These are phyloP conservation scores for Aegilops tauschii DNA, from an alignment of 176 grass and related monocot genomes.

Conservation along the genomic window DNA sequence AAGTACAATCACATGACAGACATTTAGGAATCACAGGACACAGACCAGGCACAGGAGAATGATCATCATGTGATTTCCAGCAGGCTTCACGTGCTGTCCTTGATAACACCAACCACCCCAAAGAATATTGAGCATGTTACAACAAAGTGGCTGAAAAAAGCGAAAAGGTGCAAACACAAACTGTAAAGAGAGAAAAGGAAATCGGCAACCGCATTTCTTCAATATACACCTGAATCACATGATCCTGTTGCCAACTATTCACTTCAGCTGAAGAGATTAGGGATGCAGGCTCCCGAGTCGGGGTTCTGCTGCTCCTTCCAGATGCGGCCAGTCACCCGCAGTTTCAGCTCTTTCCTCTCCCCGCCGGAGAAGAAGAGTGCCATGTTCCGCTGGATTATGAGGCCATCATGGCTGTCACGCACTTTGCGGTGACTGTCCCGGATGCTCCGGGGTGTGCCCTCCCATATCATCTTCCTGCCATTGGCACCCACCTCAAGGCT, in stretches of 20 bases:
- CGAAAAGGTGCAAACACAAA: constrained; percentile 2
- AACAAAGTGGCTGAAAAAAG: constrained; percentile 14
- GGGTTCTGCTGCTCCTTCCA: constrained; percentile 34
- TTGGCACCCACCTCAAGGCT: constrained; percentile 33
- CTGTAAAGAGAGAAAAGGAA: constrained; percentile 4
- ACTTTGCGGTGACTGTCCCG: constrained; percentile 40
- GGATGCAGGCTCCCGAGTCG: constrained; percentile 25
- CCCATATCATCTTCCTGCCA: constrained; percentile 40
- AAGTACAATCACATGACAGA: constrained; percentile 14
- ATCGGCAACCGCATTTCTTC: constrained; percentile 10
- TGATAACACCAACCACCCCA: not conserved
- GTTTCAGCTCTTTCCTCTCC: constrained; percentile 30
- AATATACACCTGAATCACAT: constrained; percentile 30
- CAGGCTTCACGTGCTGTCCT: not conserved
- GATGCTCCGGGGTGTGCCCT: constrained; percentile 21
- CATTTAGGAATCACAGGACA: not conserved
- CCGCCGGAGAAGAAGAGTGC: constrained; percentile 33
- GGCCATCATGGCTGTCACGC: constrained; percentile 23
- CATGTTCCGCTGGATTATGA: constrained; percentile 38
- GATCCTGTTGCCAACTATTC: not conserved
- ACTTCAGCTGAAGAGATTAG: constrained; percentile 32
- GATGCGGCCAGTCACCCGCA: constrained; percentile 31
- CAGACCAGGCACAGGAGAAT: not conserved
- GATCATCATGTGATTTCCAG: constrained; percentile 6
- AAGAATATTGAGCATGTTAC: constrained; percentile 26